These are phyloP conservation scores for Protomyces pachydermus DNA, from an alignment of 1,139 yeast genomes.

Conservation along the genomic window DNA sequence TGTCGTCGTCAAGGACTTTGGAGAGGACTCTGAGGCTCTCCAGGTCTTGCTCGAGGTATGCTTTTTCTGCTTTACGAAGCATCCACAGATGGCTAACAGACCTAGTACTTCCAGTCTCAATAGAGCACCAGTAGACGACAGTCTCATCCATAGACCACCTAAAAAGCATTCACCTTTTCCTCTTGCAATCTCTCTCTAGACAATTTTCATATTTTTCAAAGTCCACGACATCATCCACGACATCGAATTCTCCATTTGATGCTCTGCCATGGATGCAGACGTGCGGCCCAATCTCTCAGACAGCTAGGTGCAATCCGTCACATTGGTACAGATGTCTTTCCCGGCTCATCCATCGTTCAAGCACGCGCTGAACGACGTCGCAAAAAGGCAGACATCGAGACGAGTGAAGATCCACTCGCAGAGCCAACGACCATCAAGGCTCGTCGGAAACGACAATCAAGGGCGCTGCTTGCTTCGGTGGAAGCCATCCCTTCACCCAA, in stretches of 20 bases:
- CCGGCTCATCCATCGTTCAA: not conserved
- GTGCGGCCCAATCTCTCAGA: not conserved
- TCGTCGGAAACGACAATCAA: not conserved
- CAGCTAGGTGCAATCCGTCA: not conserved
- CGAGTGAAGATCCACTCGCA: not conserved
- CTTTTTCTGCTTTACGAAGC: not conserved
- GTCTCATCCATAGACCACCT: not conserved
- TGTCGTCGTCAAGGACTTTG: slow-evolving; percentile 75
- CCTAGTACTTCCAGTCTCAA: not conserved
- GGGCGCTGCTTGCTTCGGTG: not conserved
- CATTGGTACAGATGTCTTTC: not conserved
- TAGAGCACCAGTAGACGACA: not conserved
- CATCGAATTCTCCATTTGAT: not conserved
- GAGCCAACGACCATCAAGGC: not conserved
- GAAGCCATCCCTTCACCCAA: not conserved
- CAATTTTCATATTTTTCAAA: too few species aligned
- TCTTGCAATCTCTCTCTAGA: not conserved
- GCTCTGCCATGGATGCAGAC: not conserved
- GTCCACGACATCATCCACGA: too few species aligned
- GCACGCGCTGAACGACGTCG: not conserved
- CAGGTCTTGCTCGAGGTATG: slow-evolving; percentile 22
- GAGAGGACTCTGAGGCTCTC: slow-evolving; percentile 87
- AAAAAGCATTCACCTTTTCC: not conserved
- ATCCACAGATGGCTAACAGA: not conserved
- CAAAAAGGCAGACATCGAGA: not conserved